Percentiles rank a stretch among this genome's conserved stretches.
Conservation (phyloP, 176 grass and related monocot species). For the Tillandsia leiboldiana region DNA sequence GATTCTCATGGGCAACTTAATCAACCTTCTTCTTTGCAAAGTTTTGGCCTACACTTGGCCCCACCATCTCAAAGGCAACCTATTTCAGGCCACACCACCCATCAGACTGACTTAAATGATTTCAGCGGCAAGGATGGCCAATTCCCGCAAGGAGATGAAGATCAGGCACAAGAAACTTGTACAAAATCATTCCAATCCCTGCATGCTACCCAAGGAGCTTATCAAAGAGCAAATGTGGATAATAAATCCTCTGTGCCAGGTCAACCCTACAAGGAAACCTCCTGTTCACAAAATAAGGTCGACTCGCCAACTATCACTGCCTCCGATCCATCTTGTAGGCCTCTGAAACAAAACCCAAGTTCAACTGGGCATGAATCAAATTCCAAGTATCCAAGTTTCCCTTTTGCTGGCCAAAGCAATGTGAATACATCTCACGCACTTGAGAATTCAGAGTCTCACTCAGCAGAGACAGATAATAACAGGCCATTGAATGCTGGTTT, state of each 20-base stretch:
- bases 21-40: conserved; percentile 6
- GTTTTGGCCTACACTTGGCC: conserved; percentile 10
- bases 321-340: conserved; percentile 4
- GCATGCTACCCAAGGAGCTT: conserved; percentile 2
- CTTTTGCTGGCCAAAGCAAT: conserved; percentile 6
- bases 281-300: background rate
- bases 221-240: conserved; percentile 9
- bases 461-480: conserved; percentile 7
- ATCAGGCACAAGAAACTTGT: background rate
- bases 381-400: conserved; percentile 1
- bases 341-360: background rate
- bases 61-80: conserved; percentile 23
- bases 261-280: conserved; percentile 5
- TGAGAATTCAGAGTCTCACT: conserved; percentile 3
- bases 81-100: background rate
- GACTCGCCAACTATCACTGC: background rate
- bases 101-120: conserved; percentile 1
- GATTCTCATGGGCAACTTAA: conserved; percentile 8
- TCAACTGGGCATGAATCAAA: background rate
- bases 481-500: conserved; percentile 2
- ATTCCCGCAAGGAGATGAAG: background rate
- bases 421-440: background rate
- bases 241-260: background rate
- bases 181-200: background rate
- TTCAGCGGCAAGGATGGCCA: background rate